Evolutionary conservation across 1,284 basidiomycete genomes (phyloP).

Genomic region (Austropuccinia psidii): DNA sequence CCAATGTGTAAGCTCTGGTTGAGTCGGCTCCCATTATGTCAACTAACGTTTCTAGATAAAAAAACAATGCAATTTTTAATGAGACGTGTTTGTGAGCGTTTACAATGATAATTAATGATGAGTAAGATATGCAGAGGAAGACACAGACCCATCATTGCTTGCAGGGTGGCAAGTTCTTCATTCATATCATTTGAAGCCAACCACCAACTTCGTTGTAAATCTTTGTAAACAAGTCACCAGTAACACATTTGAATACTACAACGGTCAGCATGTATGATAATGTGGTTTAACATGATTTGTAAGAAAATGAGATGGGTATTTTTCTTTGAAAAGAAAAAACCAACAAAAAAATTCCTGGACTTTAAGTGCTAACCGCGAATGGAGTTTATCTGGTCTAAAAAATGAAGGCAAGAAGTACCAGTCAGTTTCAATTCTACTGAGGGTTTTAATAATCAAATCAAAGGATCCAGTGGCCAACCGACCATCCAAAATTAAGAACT

Average conservation of each 20-base stretch:
- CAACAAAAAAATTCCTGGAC: constrained; percentile 35
- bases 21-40: constrained; percentile 41
- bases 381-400: constrained; percentile 32
- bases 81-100: too few species aligned
- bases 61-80: too few species aligned
- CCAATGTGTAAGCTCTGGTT: constrained; percentile 44
- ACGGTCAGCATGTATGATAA: neutral
- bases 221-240: constrained; percentile 36
- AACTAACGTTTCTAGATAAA: constrained; percentile 21
- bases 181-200: constrained; percentile 36
- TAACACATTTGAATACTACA: constrained; percentile 26
- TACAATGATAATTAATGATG: neutral
- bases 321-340: neutral
- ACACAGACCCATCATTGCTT: constrained; percentile 33
- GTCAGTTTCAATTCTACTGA: too few species aligned
- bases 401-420: too few species aligned
- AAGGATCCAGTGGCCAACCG: too few species aligned
- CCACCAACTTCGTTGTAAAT: constrained; percentile 37
- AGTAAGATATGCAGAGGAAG: neutral
- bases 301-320: neutral
- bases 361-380: constrained; percentile 30
- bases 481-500: too few species aligned
- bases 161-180: constrained; percentile 36
- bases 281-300: neutral
- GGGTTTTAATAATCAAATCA: too few species aligned